A percentile compares a stretch with the other conserved stretches of the same genome.
Conservation (phyloP, 768 basidiomycete species). For the Candolleomyces efflorescens region DNA sequence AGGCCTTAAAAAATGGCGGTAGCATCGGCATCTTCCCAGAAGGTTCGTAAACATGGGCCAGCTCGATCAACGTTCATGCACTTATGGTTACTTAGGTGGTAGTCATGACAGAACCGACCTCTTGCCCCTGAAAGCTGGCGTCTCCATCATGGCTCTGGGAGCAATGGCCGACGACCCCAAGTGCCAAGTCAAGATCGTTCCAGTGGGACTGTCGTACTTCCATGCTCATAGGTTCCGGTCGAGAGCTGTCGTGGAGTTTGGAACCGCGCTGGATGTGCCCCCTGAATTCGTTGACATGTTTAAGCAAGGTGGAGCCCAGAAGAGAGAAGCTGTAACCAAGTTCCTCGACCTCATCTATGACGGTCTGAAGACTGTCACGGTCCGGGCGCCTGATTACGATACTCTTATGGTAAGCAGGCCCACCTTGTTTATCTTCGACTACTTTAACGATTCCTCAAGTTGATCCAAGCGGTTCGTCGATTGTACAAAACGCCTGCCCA, state of each 20-base stretch:
- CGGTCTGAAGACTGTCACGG: constrained; percentile 91
- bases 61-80: background rate
- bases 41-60: constrained; percentile 45
- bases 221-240: constrained; percentile 88
- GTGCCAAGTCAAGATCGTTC: constrained; percentile 87
- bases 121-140: constrained; percentile 95
- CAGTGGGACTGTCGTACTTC: constrained; percentile 75
- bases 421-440: constrained; percentile 1
- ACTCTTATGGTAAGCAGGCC: constrained; percentile 81
- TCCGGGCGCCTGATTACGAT: constrained; percentile 95
- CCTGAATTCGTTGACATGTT: constrained; percentile 84
- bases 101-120: constrained; percentile 97
- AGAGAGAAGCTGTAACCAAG: constrained; percentile 86
- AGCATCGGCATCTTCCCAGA: constrained; percentile 98
- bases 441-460: constrained; percentile 38
- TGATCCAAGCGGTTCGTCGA: constrained; percentile 92
- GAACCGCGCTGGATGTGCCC: constrained; percentile 90
- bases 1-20: constrained; percentile 78
- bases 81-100: constrained; percentile 56
- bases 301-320: constrained; percentile 80
- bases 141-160: constrained; percentile 96
- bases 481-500: constrained; percentile 94
- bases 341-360: constrained; percentile 91
- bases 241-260: constrained; percentile 96
- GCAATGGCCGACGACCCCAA: constrained; percentile 91